Percentiles rank a stretch among this genome's conserved stretches.
Conservation (phyloP, 2,329 filamentous ascomycete genomes). For the Trichophaea hybrida region DNA sequence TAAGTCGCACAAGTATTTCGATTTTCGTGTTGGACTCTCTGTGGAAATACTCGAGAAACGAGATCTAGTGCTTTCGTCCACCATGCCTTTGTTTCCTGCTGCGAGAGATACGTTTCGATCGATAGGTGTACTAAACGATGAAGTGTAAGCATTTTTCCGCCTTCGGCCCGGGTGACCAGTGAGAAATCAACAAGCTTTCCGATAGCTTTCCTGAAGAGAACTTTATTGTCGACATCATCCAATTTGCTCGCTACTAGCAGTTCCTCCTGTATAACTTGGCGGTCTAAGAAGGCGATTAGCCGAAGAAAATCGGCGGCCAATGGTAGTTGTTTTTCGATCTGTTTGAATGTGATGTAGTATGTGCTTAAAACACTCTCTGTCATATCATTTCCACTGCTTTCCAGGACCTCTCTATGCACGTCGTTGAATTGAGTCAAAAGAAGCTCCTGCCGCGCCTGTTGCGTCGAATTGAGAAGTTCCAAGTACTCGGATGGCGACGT, state of each 20-base stretch:
- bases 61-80: neutral
- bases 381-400: neutral
- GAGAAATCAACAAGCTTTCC: neutral
- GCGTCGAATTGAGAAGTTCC: neutral
- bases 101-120: neutral
- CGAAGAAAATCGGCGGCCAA: neutral
- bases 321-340: neutral
- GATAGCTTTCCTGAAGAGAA: neutral
- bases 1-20: neutral
- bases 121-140: neutral
- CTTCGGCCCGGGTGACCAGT: neutral
- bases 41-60: neutral
- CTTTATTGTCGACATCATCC: neutral
- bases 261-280: neutral
- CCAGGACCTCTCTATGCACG: neutral
- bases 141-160: neutral
- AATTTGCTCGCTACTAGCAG: neutral
- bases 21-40: neutral
- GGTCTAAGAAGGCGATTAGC: neutral
- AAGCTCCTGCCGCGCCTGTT: neutral
- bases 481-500: neutral
- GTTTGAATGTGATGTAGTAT: conserved; percentile 1
- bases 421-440: neutral
- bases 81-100: neutral
- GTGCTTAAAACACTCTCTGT: conserved; percentile 1